Percentiles rank a stretch among this genome's conserved stretches.
phyloP scores from a whole-genome alignment of 2,329 filamentous ascomycete species.

The Calycina herbarum region DNA sequence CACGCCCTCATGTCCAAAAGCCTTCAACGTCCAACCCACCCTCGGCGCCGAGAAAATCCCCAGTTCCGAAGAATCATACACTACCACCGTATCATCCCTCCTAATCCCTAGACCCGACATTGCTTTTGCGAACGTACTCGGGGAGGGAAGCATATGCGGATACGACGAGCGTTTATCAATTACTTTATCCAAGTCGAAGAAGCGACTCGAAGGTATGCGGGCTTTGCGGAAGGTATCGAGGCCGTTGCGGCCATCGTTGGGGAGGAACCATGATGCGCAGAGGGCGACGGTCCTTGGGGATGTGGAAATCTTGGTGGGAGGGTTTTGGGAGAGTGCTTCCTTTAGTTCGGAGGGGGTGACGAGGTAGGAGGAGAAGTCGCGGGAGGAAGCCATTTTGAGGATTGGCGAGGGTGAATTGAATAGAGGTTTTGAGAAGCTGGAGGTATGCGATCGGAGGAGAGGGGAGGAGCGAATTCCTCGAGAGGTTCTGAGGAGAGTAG shows the following conservation, averaged over 20 bases:
- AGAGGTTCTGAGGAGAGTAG: slow-evolving; percentile 22
- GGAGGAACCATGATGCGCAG: slow-evolving; percentile 94
- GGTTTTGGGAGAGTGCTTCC: slow-evolving; percentile 79
- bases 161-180: slow-evolving; percentile 87
- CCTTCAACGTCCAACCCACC: slow-evolving; percentile 88
- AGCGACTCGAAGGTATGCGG: slow-evolving; percentile 85
- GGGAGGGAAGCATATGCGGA: slow-evolving; percentile 91
- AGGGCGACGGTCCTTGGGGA: slow-evolving; percentile 83
- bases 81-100: slow-evolving; percentile 84
- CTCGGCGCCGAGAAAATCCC: slow-evolving; percentile 94
- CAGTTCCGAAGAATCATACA: slow-evolving; percentile 88
- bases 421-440: background rate
- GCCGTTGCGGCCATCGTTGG: slow-evolving; percentile 83
- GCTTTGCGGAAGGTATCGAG: slow-evolving; percentile 77
- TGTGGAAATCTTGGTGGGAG: slow-evolving; percentile 75
- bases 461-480: slow-evolving; percentile 21
- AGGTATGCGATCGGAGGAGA: slow-evolving; percentile 15
- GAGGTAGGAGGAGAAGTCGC: slow-evolving; percentile 72
- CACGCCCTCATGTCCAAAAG: slow-evolving; percentile 86
- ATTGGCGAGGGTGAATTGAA: slow-evolving; percentile 17
- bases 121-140: slow-evolving; percentile 77
- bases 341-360: slow-evolving; percentile 82
- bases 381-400: slow-evolving; percentile 41
- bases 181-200: slow-evolving; percentile 93
- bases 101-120: slow-evolving; percentile 89